Evolutionary conservation across 73 alveolate species (phyloP).

Genomic region (Vitrella brassicaformis): DNA sequence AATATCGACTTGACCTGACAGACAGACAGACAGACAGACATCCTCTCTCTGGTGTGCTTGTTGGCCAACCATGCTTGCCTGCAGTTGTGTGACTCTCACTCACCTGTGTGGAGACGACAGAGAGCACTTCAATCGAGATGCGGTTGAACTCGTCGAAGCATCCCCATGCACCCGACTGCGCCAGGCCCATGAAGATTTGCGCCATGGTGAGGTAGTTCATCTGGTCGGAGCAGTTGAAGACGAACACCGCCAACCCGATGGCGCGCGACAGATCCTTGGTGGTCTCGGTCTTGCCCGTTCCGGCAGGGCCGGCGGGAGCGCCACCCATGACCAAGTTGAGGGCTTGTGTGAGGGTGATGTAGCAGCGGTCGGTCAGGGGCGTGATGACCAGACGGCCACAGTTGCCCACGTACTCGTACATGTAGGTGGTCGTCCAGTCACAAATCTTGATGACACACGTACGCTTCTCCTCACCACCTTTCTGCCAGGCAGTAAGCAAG

Average conservation of each 20-base stretch:
- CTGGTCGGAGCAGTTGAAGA: slow-evolving; percentile 95
- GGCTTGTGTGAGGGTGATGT: slow-evolving; percentile 97
- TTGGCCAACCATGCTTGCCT: too few relatives aligned
- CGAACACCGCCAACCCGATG: slow-evolving; percentile 94
- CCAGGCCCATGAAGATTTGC: slow-evolving; percentile 94
- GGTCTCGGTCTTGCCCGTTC: slow-evolving; percentile 57
- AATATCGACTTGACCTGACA: slow-evolving; percentile 86
- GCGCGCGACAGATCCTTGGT: slow-evolving; percentile 91
- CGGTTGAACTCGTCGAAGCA: slow-evolving; percentile 98
- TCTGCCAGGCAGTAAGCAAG: too few relatives aligned
- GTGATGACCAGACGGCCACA: slow-evolving; percentile 98
- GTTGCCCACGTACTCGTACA: slow-evolving; percentile 97
- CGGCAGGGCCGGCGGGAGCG: slow-evolving; percentile 99
- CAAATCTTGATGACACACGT: slow-evolving; percentile 91
- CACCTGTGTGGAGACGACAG: slow-evolving; percentile 97
- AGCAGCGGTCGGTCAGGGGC: slow-evolving; percentile 96
- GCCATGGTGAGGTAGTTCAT: slow-evolving; percentile 97
- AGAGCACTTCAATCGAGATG: slow-evolving; percentile 94
- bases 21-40: too few relatives aligned
- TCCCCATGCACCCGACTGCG: slow-evolving; percentile 97
- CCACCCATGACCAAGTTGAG: slow-evolving; percentile 95
- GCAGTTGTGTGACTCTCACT: too few relatives aligned
- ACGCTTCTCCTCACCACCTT: slow-evolving; percentile 63
- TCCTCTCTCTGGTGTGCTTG: too few relatives aligned
- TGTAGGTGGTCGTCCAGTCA: slow-evolving; percentile 89